Evolutionary conservation across 2,329 filamentous ascomycete species (phyloP).

Genomic region (Diaporthe sp.): DNA sequence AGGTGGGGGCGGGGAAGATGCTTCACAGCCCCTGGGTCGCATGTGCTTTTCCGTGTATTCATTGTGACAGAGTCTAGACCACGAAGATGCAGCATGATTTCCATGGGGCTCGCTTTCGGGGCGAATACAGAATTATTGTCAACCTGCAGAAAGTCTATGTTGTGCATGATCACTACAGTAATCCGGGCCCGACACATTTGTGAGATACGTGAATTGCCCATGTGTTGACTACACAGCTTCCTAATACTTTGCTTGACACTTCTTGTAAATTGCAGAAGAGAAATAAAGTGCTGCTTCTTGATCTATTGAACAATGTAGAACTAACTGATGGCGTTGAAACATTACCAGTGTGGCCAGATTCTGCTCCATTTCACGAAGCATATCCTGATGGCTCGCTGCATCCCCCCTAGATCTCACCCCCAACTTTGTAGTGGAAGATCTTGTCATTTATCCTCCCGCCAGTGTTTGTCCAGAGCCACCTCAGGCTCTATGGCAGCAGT

Average conservation of each 20-base stretch:
- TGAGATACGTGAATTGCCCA: background rate
- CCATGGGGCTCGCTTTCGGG: background rate
- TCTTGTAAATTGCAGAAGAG: background rate
- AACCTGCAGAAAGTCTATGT: background rate
- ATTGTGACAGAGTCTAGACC: background rate
- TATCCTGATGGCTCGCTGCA: background rate
- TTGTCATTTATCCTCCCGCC: conserved; percentile 44
- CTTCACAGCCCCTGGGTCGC: background rate
- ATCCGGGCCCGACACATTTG: background rate
- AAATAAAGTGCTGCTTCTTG: background rate
- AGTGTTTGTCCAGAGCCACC: conserved; percentile 47
- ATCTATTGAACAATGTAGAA: background rate
- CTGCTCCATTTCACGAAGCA: background rate
- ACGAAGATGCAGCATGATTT: background rate
- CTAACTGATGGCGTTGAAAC: background rate
- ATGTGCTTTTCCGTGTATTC: background rate
- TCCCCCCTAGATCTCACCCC: conserved; percentile 45
- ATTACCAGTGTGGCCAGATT: background rate
- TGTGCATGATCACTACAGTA: background rate
- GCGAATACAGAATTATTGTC: no score
- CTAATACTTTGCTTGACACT: background rate
- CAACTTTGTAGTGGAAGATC: conserved; percentile 46
- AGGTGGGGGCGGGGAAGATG: conserved; percentile 43
- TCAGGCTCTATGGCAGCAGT: conserved; percentile 36
- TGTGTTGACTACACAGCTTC: no score